phyloP scores from a whole-genome alignment of 225 moss, liverwort and hornwort genomes.

The Bryum argenteum region DNA sequence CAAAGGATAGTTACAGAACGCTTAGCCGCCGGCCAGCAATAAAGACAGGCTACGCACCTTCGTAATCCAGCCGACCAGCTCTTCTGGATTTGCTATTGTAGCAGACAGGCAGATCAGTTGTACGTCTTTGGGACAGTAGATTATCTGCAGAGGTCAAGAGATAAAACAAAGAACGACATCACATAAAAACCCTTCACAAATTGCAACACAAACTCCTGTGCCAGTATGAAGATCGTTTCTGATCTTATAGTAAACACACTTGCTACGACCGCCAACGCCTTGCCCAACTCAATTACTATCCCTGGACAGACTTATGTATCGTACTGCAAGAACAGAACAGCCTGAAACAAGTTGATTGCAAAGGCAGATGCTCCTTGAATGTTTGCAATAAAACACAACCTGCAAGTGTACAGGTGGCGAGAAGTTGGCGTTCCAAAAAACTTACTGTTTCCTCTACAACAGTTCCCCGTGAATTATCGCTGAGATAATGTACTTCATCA shows the following conservation, averaged over 20 bases:
- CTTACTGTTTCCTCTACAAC: constrained; percentile 92
- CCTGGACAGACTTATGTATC: constrained; percentile 14
- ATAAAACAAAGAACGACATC: constrained; percentile 1
- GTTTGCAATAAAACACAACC: not conserved
- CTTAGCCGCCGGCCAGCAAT: not conserved
- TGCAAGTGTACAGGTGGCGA: constrained; percentile 6
- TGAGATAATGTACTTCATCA: constrained; percentile 93
- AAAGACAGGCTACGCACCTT: constrained; percentile 32
- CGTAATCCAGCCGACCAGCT: constrained; percentile 80
- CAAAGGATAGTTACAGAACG: not conserved
- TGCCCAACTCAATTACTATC: not conserved
- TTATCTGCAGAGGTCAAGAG: constrained; percentile 47
- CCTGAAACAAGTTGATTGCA: not conserved
- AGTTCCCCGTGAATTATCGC: constrained; percentile 78
- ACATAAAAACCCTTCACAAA: not conserved
- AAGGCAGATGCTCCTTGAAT: not conserved
- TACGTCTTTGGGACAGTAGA: constrained; percentile 75
- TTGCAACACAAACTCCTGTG: constrained; percentile 6
- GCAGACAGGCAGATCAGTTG: constrained; percentile 86
- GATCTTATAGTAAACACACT: constrained; percentile 6
- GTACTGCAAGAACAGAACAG: constrained; percentile 16
- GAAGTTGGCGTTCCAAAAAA: constrained; percentile 23
- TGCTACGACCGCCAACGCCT: constrained; percentile 16
- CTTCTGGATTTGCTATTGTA: constrained; percentile 81
- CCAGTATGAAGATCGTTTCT: constrained; percentile 6